Percentiles rank a stretch among this genome's conserved stretches.
phyloP scores from a whole-genome alignment of 129 eudicot species.

The Tagetes patula region DNA sequence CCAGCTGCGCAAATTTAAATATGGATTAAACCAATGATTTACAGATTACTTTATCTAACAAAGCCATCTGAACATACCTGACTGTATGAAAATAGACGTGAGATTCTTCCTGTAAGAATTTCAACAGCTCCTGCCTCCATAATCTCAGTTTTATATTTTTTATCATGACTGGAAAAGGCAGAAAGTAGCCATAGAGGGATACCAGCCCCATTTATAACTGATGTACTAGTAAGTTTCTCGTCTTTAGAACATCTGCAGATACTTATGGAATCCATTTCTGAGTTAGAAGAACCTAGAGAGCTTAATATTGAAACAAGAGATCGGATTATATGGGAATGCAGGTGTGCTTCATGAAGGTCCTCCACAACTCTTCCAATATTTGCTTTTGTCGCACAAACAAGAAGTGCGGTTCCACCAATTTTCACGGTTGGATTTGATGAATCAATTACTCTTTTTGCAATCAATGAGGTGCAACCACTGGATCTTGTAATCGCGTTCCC shows the following conservation, averaged over 20 bases:
- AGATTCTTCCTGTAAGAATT: slow-evolving; percentile 84
- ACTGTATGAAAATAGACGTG: slow-evolving; percentile 51
- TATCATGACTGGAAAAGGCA: slow-evolving; percentile 74
- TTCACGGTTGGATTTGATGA: slow-evolving; percentile 59
- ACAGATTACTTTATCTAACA: slow-evolving; percentile 10
- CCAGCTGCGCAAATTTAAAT: slow-evolving; percentile 42
- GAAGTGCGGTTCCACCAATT: slow-evolving; percentile 95
- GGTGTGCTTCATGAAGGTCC: slow-evolving; percentile 61
- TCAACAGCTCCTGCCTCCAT: slow-evolving; percentile 96
- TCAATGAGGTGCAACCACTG: slow-evolving; percentile 61
- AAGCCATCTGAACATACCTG: slow-evolving; percentile 48
- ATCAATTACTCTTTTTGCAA: slow-evolving; percentile 77
- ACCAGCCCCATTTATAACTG: slow-evolving; percentile 60
- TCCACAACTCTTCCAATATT: slow-evolving; percentile 72
- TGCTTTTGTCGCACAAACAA: slow-evolving; percentile 78
- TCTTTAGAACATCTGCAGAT: slow-evolving; percentile 58
- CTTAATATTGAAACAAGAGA: slow-evolving; percentile 77
- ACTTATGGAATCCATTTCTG: slow-evolving; percentile 46
- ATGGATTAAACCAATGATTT: background rate
- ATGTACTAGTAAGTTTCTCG: slow-evolving; percentile 48
- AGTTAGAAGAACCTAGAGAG: slow-evolving; percentile 44
- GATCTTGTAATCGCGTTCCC: slow-evolving; percentile 65
- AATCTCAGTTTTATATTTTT: slow-evolving; percentile 58
- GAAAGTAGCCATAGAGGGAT: slow-evolving; percentile 88
- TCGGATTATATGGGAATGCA: slow-evolving; percentile 54